Base-by-base conservation (phyloP, 2,329 filamentous ascomycete species). In the Chaetomium globosum region DNA sequence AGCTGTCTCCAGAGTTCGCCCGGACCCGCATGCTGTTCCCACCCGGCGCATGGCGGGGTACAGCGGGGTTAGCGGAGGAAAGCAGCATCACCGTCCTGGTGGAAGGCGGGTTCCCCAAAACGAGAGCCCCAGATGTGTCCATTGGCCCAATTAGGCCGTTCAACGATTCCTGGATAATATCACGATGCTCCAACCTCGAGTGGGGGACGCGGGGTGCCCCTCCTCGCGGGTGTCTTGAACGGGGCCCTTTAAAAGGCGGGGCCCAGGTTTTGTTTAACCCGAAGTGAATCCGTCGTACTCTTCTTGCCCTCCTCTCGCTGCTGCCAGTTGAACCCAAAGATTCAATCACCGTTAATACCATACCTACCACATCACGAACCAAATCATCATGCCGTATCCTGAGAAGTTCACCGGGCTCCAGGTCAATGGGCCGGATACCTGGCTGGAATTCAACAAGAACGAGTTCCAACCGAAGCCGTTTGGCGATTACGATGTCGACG, bases 401-500 rank as follows among this genome's bases (percentile, higher is more conserved):
- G 85, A 87, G 48, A 82, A 85, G 70, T 87, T 87, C 76, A 81
- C 80, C 64, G 84, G 85, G 69, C 88, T 87, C 79, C 84, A 87
- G 77, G 82, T 87, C 72, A 76, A 83, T 64, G 80, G 80, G 62
- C 76, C 82, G 28, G 82, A 82, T 59, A 81, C 79, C 54, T 86
- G 82, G 82, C 77, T 84, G 69, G 81, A 87, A 65, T 87, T 88
- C 73, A 81, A 88, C 73, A 89, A 91, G 79, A 87, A 89, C 74
- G 77, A 93, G 81, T 92, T 92, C 81, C 85, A 88, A 71, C 87
- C 93, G 65, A 95, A 96, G 81, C 90, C 90, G 21, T 96, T 96
- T 75, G 91, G 89, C 70, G 91, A 93, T 75, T 85, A 91, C 77
- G 92, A 97, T 75, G 87, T 97, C 72, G 92, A 96, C 75, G 86